Conservation (phyloP, 192 early-diverging fungal species). For the Backusella circina region DNA sequence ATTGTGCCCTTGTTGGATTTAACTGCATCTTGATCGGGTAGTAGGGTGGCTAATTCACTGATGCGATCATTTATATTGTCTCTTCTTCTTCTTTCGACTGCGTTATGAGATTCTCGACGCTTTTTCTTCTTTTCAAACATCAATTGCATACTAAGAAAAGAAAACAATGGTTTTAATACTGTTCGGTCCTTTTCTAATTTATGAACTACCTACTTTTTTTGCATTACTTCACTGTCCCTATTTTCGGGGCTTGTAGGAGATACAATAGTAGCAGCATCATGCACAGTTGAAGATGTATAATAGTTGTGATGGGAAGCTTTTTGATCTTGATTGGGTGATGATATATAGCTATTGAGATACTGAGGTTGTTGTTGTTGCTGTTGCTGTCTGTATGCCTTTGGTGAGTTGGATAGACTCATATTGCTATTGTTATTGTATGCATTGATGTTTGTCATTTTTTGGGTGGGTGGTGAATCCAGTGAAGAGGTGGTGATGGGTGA, state of each 20-base stretch:
- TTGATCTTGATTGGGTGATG: not conserved
- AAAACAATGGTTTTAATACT: not conserved
- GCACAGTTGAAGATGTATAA: not conserved
- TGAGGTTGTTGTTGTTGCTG: slow-evolving; percentile 1
- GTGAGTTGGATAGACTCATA: not conserved
- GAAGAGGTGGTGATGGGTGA: slow-evolving; percentile 25
- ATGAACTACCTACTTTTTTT: slow-evolving; percentile 16
- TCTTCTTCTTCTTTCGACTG: slow-evolving; percentile 91
- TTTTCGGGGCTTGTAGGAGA: slow-evolving; percentile 19
- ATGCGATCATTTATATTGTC: slow-evolving; percentile 99
- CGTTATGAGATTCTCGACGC: slow-evolving; percentile 95
- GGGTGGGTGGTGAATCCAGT: slow-evolving; percentile 20
- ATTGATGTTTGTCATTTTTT: slow-evolving; percentile 5
- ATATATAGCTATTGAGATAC: not conserved
- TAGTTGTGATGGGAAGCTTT: not conserved
- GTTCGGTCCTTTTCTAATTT: no score
- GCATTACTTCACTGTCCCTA: slow-evolving; percentile 12
- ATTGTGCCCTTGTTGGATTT: slow-evolving; percentile 97
- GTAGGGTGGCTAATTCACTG: slow-evolving; percentile 76
- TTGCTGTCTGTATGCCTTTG: not conserved
- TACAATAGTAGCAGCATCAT: slow-evolving; percentile 6
- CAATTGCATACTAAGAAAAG: slow-evolving; percentile 26
- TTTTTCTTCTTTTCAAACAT: slow-evolving; percentile 82
- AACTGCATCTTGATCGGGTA: slow-evolving; percentile 75
- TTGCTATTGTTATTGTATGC: not conserved